Conservation (phyloP, 139 green algal species). For the Auxenochlorella pyrenoidosa region DNA sequence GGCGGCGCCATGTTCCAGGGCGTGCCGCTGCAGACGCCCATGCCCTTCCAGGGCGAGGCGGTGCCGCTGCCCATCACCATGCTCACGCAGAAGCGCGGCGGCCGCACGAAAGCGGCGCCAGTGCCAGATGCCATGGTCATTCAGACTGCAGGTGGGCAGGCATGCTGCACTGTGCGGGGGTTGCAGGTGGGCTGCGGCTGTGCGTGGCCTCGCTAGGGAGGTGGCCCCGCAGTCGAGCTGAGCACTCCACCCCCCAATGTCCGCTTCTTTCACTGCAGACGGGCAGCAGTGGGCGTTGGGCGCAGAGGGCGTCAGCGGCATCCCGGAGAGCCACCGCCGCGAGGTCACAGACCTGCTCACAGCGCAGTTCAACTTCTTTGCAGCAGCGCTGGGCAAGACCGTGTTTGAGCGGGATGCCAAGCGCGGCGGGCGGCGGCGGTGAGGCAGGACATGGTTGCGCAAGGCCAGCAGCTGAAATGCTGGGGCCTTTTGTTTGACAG, state of each 20-base stretch:
- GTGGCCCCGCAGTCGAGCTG: no score
- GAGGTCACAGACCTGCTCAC: constrained; percentile 47
- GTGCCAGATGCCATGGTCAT: constrained; percentile 41
- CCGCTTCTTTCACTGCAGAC: constrained; percentile 10
- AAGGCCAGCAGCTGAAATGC: background rate
- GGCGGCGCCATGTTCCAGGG: constrained; percentile 28
- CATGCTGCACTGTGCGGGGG: background rate
- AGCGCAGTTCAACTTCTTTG: constrained; percentile 55
- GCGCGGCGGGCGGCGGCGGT: background rate
- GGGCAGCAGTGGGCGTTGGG: constrained; percentile 53
- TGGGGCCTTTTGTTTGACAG: background rate
- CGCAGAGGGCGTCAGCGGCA: constrained; percentile 17
- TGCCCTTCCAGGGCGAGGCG: constrained; percentile 47
- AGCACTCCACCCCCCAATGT: background rate
- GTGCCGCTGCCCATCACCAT: constrained; percentile 45
- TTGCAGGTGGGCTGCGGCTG: background rate
- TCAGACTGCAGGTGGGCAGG: constrained; percentile 26
- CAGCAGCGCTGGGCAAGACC: constrained; percentile 48
- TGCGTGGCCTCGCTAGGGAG: background rate
- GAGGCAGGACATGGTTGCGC: background rate
- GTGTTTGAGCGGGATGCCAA: constrained; percentile 35
- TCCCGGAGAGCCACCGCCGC: constrained; percentile 42
- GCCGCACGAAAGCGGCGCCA: constrained; percentile 34
- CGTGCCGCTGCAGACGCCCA: constrained; percentile 50
- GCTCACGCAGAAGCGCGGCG: constrained; percentile 46